Percentiles rank a stretch among this genome's conserved stretches.
phyloP scores from a whole-genome alignment of 139 green algal genomes.

The Penium margaritaceum region DNA sequence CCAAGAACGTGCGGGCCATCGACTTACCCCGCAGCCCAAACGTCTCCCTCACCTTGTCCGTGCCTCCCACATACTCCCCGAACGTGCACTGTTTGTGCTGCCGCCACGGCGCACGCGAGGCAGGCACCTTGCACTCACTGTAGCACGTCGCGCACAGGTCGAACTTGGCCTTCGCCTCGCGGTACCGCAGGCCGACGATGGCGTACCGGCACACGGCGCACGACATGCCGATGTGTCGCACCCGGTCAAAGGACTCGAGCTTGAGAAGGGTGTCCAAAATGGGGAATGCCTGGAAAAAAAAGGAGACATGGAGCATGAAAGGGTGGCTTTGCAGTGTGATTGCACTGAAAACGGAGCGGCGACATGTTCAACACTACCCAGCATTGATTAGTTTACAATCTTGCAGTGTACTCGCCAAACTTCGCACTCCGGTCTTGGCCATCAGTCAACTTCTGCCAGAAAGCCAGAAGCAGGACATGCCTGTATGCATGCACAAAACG shows the following conservation, averaged over 20 bases:
- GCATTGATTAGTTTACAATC: neutral
- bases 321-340: neutral
- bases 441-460: neutral
- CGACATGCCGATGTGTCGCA: conserved; percentile 14
- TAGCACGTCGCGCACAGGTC: conserved; percentile 31
- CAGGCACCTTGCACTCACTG: conserved; percentile 38
- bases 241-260: conserved; percentile 26
- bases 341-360: neutral
- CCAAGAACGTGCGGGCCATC: too few species aligned
- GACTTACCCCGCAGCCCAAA: conserved; percentile 1
- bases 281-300: too few species aligned
- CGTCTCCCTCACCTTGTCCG: conserved; percentile 10
- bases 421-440: neutral
- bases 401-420: neutral
- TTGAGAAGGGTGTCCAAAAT: conserved; percentile 14
- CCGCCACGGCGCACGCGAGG: too few species aligned
- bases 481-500: too few species aligned
- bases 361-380: neutral
- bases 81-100: too few species aligned
- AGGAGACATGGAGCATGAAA: neutral
- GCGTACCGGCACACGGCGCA: conserved; percentile 34
- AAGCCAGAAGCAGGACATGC: neutral
- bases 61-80: neutral
- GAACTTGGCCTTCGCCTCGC: conserved; percentile 19
- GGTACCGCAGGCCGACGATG: conserved; percentile 39